Base-by-base conservation (phyloP, 2,329 filamentous ascomycete genomes). In the Coleophoma cylindrospora region DNA sequence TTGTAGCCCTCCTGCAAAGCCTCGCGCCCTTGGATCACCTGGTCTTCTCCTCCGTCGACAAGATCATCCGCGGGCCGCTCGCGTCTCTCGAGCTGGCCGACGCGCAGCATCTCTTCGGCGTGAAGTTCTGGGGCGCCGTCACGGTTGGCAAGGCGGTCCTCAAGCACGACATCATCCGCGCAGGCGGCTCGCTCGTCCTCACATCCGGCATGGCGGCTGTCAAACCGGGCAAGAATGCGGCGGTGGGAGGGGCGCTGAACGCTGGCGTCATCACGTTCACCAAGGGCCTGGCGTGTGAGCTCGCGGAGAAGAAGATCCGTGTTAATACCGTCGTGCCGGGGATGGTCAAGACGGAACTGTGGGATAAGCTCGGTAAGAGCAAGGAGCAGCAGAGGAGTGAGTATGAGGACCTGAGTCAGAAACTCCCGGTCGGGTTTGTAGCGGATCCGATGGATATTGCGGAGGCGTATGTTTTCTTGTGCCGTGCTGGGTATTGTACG, bases 301-400 rank as follows among this genome's bases (percentile, higher is more conserved):
- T 88, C 45, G 46, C 58, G 11, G 55, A 59, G 8, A 74, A 74
- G 55, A 84, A 82, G 0, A 66, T 86, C 4, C 68, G 84, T 4
- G 81, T 86, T 36, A 87, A 87, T 60, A 64, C 76, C 2, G 77
- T 87, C 1, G 69, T 67, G 43, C 81, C 81, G 0, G 84, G 83
- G 0, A 68, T 73, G 0, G 71, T 78, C 0, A 63, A 72, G 37
- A 81, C 77, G 3, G 72, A 74, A 46, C 50, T 80, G 14, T 75
- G 66, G 67, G 64, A 63, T 2, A 52, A 57, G 41, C 40, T 56
- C 27, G 54, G 56, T 27, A 54, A 50, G 49, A 56, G 43, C 9
- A 64, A 66, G 13, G 60, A 63, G 15, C 57, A 57, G 12, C 58
- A 59, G 43, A 59, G 67, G 13, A 53, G 51, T 14, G 58, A 53